Percentiles rank a stretch among this genome's conserved stretches.
These are phyloP conservation scores for Didymellaceae sp. DNA, from an alignment of 2,329 filamentous ascomycete genomes.

Conservation along the genomic window DNA sequence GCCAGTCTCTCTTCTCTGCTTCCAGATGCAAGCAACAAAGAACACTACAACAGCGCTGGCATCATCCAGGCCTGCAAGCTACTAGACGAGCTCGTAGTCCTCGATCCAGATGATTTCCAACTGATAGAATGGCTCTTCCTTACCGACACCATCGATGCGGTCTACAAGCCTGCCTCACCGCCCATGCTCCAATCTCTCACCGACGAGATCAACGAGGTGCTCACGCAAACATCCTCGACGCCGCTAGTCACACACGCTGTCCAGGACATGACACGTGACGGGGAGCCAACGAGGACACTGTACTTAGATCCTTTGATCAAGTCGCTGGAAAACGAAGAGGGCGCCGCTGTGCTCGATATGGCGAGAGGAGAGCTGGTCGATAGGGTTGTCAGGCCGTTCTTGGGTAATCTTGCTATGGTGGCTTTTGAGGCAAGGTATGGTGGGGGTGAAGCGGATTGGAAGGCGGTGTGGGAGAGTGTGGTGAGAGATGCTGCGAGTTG, in stretches of 20 bases:
- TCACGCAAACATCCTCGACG: constrained; percentile 50
- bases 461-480: constrained; percentile 41
- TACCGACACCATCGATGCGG: constrained; percentile 94
- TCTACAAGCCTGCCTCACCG: constrained; percentile 75
- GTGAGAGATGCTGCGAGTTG: constrained; percentile 35
- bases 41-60: constrained; percentile 77
- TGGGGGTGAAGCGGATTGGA: constrained; percentile 63
- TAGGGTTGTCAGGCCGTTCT: constrained; percentile 83
- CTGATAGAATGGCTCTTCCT: constrained; percentile 98
- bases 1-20: constrained; percentile 77
- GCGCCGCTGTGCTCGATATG: constrained; percentile 58
- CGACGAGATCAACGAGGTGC: constrained; percentile 81
- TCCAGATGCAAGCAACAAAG: constrained; percentile 70
- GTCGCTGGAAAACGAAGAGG: constrained; percentile 42
- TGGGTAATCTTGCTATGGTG: constrained; percentile 89
- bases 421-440: constrained; percentile 93
- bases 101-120: constrained; percentile 94
- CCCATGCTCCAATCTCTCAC: constrained; percentile 75
- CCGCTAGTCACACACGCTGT: background rate
- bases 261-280: background rate
- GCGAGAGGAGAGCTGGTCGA: constrained; percentile 69
- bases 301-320: constrained; percentile 53
- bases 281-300: constrained; percentile 43
- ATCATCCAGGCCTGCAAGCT: constrained; percentile 93
- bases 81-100: constrained; percentile 83